Evolutionary conservation across 202 grass and related monocot genomes (phyloP), one percentile per base, ranked within the genome.

Genomic region (Zizania palustris): DNA sequence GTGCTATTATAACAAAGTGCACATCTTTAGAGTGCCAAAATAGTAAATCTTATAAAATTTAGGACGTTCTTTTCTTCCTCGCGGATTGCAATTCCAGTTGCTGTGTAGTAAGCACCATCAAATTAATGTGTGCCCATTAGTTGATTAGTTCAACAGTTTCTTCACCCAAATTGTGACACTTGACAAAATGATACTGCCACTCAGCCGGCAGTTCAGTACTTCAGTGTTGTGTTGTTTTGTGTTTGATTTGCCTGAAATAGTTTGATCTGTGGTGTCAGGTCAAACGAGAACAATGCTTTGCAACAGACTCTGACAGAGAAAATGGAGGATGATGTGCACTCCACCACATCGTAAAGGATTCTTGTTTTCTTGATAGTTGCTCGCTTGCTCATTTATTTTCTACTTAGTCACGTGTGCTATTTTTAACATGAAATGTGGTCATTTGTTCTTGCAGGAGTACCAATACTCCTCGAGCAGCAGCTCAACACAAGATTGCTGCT

Each of bases 281-380:
- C 74, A 38, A 75, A 49, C 68, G 85, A 83, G 16, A 54, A 80
- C 78, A 78, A 85, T 50, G 62, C 74, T 78, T 76, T 77, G 78
- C 74, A 70, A 44, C 56, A 78, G 40, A 77, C 33, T 5, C 59
- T 75, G 67, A 67, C 79, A 74, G 76, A 18, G 60, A 86, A 90
- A 75, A 15, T 60, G 28, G 87, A 98, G 34, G 89, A 98, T 35
- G 91, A 98, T 78, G 69, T 77, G 9, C 87, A 76, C 58, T 94
- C 94, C 63, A 85, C 67, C 60, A 84, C 95, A 76, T 97, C 91
- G 89, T 97, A 97, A 72, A 67, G 55, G 45, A 42, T 16, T 83
- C 36, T 59, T 60, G 9, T 59, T 59, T 73, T 61, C 45, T 9
- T 54, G 28, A 22, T 62, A 61, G 19, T 36, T 60, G 4, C 5